These are phyloP conservation scores for Ceratobasidium sp. DNA, from an alignment of 1,284 basidiomycete genomes.

Conservation along the genomic window DNA sequence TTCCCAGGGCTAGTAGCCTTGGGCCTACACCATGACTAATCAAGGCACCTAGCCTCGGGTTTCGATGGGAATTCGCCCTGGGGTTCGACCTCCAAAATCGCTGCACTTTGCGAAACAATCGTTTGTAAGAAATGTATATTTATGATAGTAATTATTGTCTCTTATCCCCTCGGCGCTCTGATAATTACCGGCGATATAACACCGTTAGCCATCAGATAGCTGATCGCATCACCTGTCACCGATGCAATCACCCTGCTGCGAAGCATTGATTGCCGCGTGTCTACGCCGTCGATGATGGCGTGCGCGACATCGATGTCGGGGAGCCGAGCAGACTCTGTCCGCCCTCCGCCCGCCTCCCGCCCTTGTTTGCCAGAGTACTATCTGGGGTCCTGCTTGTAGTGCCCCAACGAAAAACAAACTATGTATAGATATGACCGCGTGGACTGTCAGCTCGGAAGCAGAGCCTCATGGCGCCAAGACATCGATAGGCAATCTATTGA, in stretches of 20 bases:
- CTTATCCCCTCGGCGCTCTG: no score
- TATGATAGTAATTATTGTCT: no score
- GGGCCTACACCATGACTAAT: no score
- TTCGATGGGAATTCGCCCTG: no score
- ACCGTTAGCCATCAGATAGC: no score
- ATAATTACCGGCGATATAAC: no score
- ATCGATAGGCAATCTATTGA: not conserved
- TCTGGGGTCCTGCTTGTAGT: no score
- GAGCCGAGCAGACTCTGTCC: not conserved
- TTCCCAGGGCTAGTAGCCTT: no score
- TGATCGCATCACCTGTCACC: conserved; percentile 8
- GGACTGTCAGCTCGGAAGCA: not conserved
- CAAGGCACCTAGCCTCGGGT: no score
- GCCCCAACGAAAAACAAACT: not conserved
- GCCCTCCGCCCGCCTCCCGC: not conserved
- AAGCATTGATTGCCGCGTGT: conserved; percentile 2
- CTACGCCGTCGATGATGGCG: not conserved
- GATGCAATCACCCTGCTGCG: not conserved
- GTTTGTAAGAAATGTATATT: no score
- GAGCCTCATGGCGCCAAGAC: not conserved
- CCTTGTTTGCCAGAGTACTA: not conserved
- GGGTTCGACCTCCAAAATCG: no score
- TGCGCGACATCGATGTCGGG: not conserved
- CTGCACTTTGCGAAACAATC: no score
- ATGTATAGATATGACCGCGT: not conserved